These are phyloP conservation scores for Rhododendron ferrugineum DNA, from an alignment of 148 eudicot species.

Conservation along the genomic window DNA sequence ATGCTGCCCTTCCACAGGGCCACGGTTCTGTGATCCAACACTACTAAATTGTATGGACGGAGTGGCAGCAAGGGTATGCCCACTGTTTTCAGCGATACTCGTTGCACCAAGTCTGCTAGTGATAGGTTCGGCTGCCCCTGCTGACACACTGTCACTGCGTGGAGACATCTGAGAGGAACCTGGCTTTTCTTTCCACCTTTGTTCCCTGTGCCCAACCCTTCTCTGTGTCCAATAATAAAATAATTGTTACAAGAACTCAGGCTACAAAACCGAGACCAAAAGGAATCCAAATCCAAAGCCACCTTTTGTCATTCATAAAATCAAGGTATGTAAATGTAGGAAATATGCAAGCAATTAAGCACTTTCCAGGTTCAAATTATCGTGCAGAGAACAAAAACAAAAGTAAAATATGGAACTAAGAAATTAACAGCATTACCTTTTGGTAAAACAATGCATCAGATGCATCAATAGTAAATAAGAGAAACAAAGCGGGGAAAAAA, in stretches of 20 bases:
- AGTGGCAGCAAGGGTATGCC: constrained; percentile 17
- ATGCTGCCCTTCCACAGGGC: constrained; percentile 32
- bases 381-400: not conserved
- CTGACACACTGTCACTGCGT: constrained; percentile 17
- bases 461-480: not conserved
- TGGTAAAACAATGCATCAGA: not conserved
- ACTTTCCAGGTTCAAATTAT: not conserved
- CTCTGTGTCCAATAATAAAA: constrained; percentile 29
- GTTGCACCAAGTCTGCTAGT: constrained; percentile 18
- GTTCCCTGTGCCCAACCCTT: constrained; percentile 30
- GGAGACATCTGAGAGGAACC: constrained; percentile 30
- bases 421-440: not conserved
- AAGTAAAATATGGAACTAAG: not conserved
- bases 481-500: not conserved
- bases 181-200: constrained; percentile 51
- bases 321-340: not conserved
- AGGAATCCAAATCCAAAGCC: not conserved
- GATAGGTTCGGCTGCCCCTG: constrained; percentile 20
- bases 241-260: not conserved
- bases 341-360: not conserved
- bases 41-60: constrained; percentile 27
- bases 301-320: not conserved
- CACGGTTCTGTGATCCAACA: constrained; percentile 26
- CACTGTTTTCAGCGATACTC: constrained; percentile 33
- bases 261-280: not conserved